Base-by-base conservation (phyloP, 1,284 basidiomycete genomes). In the Ustilago hordei region DNA sequence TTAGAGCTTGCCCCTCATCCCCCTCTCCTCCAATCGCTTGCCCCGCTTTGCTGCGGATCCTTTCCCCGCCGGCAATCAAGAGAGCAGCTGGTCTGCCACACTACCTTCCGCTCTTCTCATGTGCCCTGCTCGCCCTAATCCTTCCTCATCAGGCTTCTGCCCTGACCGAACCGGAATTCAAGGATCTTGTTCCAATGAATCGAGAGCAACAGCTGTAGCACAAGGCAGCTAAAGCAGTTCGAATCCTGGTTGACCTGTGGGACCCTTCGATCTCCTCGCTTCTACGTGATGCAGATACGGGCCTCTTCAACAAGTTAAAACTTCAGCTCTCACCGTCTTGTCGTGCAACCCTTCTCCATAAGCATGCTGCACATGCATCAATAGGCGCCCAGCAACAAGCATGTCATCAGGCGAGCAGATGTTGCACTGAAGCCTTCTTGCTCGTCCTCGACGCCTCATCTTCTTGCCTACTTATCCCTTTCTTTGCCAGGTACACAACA, bases 1-100 rank as follows among this genome's bases (percentile, higher is more conserved):
- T 55, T 60, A 65, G 19, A n/a, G 43, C n/a, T 45, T 45, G 43
- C n/a, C 3, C 15, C 43, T 45, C n/a, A 19, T 45, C 43, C 19
- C 6, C 1, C 13, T 19, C 43, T 19, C 43, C 31, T 28, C 23
- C 41, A 19, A 31, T 50, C 23, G 15, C 8, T 50, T 50, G 48
- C 48, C 48, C 48, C 48, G 17, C 39, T 19, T 36, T 32, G 45
- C 52, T 50, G 45, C 35, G 47, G n/a, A 17, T 43, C 13, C 39
- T 7, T 43, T 12, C 39, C 39, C 39, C 13, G 12, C 15, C 13
- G 39, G 50, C 50, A 53, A 15, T 34, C 28, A 53, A 28, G 15
- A n/a, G n/a, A 8, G 31, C 15, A 12, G 8, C n/a, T 28, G 23
- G 23, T 28, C 23, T 28, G 23, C 23, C 23, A 28, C 23, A 28